Evolutionary conservation across 2,329 filamentous ascomycete genomes (phyloP), one percentile per base, ranked within the genome.

Genomic region (Colletotrichum sp.): DNA sequence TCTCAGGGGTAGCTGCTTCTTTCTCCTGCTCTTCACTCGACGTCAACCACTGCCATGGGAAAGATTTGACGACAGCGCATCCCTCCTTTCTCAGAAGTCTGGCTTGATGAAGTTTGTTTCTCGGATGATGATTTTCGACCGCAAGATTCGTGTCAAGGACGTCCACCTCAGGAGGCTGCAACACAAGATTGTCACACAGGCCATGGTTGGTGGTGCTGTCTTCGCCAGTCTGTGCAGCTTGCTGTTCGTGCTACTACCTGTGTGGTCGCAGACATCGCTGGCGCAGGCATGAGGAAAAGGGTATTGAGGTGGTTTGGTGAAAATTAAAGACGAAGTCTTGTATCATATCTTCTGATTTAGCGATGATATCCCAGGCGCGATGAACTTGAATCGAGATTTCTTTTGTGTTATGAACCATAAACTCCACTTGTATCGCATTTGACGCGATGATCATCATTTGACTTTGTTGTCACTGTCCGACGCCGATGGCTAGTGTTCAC

Each of bases 31-130:
- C 27, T 87, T 88, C 77, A 85, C 85, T 11, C 82, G 86, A 44
- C 82, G 87, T 44, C 87, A 88, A 79, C 82, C 85, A 5, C 80
- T 89, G 52, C 87, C 87, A 0, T 89, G 87, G 87, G 87, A 89
- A 79, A 81, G 86, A 19, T 86, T 87, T 74, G 86, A 88, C 65
- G 87, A 88, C 57, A 80, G 79, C 19, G 77, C 79, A 13, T 79
- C 79, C 2, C 68, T 80, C 7, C 59, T 74, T 8, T 80, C 80
- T 4, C 79, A 80, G 48, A 77, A 79, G 12, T 78, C 79, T 4
- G 77, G 80, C 4, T 15, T 86, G 6, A 75, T 83, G 48, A 80
- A 81, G 69, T 68, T 80, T 5, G 27, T 88, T 0, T 83, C 81
- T 1, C 81, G 84, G 34, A 77, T 88, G 60, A 88, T 88, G 87